Evolutionary conservation across 805 yeast species (phyloP).

Genomic region (Schwanniomyces yamadae): DNA sequence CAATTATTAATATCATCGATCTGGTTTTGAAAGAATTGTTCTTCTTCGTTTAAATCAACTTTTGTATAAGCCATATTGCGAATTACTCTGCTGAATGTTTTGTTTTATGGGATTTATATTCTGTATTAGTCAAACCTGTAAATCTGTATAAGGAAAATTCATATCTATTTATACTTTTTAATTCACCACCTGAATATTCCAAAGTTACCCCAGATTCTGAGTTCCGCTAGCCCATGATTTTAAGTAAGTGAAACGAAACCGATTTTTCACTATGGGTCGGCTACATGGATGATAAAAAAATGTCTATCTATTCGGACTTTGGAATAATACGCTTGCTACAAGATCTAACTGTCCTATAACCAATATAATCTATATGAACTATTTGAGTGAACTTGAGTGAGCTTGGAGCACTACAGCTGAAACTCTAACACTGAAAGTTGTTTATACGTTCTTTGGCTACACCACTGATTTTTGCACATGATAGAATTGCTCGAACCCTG

Average conservation of each 20-base stretch:
- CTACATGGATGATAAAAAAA: no score
- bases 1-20: conserved; percentile 74
- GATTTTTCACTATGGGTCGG: conserved; percentile 4
- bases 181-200: background rate
- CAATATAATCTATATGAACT: no score
- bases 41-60: conserved; percentile 62
- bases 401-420: no score
- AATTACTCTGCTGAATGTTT: background rate
- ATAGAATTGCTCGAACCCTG: no score
- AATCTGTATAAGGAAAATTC: conserved; percentile 4
- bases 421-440: no score
- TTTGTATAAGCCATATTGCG: conserved; percentile 51
- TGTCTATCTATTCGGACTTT: no score
- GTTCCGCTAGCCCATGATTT: conserved; percentile 9
- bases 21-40: conserved; percentile 61
- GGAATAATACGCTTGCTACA: no score
- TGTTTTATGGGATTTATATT: background rate
- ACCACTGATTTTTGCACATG: no score
- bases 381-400: no score
- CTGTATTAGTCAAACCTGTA: no score
- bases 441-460: no score
- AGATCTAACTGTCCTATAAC: no score
- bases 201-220: conserved; percentile 11
- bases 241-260: conserved; percentile 1
- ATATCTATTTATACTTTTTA: conserved; percentile 8